phyloP scores from a whole-genome alignment of 148 eudicot genomes.

The Euryodendron excelsum region DNA sequence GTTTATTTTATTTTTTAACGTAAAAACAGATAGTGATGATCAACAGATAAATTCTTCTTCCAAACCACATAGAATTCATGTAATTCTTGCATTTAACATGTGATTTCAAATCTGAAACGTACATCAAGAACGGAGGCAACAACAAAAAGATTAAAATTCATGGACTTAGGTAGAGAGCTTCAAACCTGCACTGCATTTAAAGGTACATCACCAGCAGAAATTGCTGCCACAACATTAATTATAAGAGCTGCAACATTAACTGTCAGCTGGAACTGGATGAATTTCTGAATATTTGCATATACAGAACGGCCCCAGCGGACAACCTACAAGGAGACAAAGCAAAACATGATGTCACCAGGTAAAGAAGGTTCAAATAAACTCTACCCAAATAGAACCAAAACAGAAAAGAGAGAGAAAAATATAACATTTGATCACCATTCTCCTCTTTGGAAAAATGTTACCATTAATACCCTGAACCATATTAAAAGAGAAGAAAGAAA shows the following conservation, averaged over 20 bases:
- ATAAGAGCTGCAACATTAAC: slow-evolving; percentile 92
- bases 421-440: not conserved
- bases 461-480: not conserved
- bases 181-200: slow-evolving; percentile 85
- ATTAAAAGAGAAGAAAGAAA: not conserved
- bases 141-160: too few species aligned
- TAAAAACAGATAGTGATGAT: too few species aligned
- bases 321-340: slow-evolving; percentile 47
- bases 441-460: not conserved
- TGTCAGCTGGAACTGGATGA: slow-evolving; percentile 97
- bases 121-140: too few species aligned
- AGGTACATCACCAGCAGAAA: slow-evolving; percentile 83
- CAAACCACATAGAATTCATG: too few species aligned
- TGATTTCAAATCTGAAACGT: too few species aligned
- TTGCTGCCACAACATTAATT: slow-evolving; percentile 87
- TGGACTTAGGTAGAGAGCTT: not conserved
- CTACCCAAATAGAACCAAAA: too few species aligned
- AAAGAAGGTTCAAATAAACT: too few species aligned
- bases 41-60: too few species aligned
- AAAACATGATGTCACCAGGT: too few species aligned
- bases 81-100: too few species aligned
- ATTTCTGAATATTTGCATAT: slow-evolving; percentile 91
- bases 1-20: not conserved
- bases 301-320: slow-evolving; percentile 98
- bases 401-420: not conserved